Evolutionary conservation across 805 yeast species (phyloP).

Genomic region (Kuraishia ogatae): DNA sequence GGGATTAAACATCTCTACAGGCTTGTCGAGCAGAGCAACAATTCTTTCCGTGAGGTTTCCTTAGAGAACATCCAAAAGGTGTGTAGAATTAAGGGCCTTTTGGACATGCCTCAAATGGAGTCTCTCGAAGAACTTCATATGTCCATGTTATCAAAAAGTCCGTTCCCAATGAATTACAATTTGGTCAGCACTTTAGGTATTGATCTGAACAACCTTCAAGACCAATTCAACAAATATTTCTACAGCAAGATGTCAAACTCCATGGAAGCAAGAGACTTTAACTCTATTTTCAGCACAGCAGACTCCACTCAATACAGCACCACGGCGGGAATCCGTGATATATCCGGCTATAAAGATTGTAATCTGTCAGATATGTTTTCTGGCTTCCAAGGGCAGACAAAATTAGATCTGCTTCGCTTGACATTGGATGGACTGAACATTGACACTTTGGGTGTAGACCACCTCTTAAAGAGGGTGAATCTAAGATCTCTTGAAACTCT

Average conservation of each 20-base stretch:
- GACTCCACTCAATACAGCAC: background rate
- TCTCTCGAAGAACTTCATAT: constrained; percentile 8
- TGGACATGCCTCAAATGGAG: constrained; percentile 1
- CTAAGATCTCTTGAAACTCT: constrained; percentile 10
- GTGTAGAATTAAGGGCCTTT: background rate
- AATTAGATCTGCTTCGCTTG: constrained; percentile 9
- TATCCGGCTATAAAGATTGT: background rate
- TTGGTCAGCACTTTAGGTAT: constrained; percentile 9
- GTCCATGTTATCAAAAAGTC: constrained; percentile 4
- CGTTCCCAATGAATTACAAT: constrained; percentile 10
- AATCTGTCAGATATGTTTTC: background rate
- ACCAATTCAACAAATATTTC: constrained; percentile 11
- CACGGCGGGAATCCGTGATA: background rate
- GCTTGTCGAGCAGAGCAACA: background rate
- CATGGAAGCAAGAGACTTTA: constrained; percentile 3
- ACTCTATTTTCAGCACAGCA: constrained; percentile 5
- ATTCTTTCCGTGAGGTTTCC: constrained; percentile 5
- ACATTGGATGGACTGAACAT: constrained; percentile 10
- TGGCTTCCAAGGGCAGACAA: background rate
- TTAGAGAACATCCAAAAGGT: constrained; percentile 6
- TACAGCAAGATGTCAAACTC: constrained; percentile 10
- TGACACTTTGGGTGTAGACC: constrained; percentile 7
- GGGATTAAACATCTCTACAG: background rate
- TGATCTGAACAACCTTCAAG: constrained; percentile 11
- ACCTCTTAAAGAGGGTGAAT: constrained; percentile 8